Evolutionary conservation across 441 rosid species (phyloP).

Genomic region (Adansonia grandidieri): DNA sequence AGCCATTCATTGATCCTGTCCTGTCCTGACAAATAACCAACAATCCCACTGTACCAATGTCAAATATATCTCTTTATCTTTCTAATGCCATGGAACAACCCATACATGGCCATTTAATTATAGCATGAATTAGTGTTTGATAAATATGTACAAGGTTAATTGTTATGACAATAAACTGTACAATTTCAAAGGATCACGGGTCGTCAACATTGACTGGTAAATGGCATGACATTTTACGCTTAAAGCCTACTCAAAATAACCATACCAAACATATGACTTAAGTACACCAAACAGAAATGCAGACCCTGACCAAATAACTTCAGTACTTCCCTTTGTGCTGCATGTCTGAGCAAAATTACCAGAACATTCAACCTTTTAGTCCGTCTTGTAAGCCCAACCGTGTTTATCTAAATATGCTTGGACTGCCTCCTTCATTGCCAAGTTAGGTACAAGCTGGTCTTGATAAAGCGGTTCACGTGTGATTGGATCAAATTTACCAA

Average conservation of each 20-base stretch:
- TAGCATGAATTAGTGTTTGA: not conserved
- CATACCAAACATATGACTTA: not conserved
- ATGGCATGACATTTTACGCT: conserved; percentile 22
- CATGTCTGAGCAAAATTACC: not conserved
- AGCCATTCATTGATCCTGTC: too few relatives aligned
- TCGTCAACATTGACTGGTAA: not conserved
- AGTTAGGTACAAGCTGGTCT: conserved; percentile 67
- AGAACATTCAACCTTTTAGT: conserved; percentile 18
- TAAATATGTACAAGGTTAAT: conserved; percentile 18
- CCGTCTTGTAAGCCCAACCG: conserved; percentile 75
- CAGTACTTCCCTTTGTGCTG: not conserved
- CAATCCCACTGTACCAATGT: too few relatives aligned
- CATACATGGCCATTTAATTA: not conserved
- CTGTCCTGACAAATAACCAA: too few relatives aligned
- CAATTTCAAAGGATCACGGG: conserved; percentile 28
- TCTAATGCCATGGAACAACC: not conserved
- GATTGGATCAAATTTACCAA: conserved; percentile 82
- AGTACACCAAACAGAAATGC: conserved; percentile 19
- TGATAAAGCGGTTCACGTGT: conserved; percentile 62
- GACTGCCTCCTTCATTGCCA: conserved; percentile 89
- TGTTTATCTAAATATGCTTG: conserved; percentile 70
- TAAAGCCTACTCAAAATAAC: conserved; percentile 6
- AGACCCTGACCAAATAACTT: not conserved
- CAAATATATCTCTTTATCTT: not conserved
- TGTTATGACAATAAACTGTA: conserved; percentile 23